Base-by-base conservation (phyloP, 2,329 filamentous ascomycete genomes). In the Sphaerulina populicola region DNA sequence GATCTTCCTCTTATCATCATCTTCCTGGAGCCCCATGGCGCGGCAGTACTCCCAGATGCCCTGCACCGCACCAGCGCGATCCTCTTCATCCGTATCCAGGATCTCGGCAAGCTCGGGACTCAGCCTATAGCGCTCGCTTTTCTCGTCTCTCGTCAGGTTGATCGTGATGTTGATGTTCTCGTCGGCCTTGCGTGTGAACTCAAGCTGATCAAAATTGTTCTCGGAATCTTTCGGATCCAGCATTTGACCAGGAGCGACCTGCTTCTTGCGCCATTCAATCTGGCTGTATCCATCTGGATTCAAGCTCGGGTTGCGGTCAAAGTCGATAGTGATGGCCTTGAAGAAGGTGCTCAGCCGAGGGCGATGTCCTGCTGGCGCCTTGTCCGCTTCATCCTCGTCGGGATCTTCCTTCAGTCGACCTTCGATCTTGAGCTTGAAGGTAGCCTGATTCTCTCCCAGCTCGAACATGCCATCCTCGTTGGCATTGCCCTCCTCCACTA, bases 1-100 rank as follows among this genome's bases (percentile, higher is more conserved):
- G 61, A 98, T 91, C 54, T 86, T 86, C 55, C 93, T 81, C 73
- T 93, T 93, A 67, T 98, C 93, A 54, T 97, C 91, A 58, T 95
- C 90, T 66, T 96, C 91, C 67, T 94, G 88, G 42, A 98, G 74
- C 14, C 84, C 83, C 75, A 87, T 86, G 15, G 86, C 77, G 60
- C 88, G 84, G 59, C 95, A 86, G 64, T 98, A 98, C 66, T 96
- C 90, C 88, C 90, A 98, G 30, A 98, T 79, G 11, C 86, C 90
- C 76, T 94, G 87, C 27, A 95, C 82, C 6, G 90, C 85, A 56
- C 93, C 89, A 36, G 88, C 85, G 29, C 89, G 83, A 27, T 93
- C 91, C 45, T 88, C 91, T 68, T 94, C 88, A 44, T 82, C 77
- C 63, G 87, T 86, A 64, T 96, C 93, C 14, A 97, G 75, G 11